Evolutionary conservation across 257 asterid species (phyloP).

Genomic region (Salvia splendens): DNA sequence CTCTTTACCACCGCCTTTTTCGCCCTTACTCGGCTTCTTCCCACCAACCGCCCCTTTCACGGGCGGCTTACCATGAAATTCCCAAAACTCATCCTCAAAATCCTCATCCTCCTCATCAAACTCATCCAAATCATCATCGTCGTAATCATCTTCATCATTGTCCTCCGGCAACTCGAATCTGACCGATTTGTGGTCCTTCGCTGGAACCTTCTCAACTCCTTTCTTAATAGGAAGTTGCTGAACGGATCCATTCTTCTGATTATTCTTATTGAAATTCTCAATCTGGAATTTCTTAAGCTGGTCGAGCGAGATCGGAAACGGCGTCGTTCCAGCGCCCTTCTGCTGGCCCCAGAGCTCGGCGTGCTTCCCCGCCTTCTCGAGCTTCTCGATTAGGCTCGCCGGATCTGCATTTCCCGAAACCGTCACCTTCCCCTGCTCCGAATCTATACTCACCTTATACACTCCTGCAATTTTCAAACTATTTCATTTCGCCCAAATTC

Average conservation of each 20-base stretch:
- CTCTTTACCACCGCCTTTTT: slow-evolving; percentile 24
- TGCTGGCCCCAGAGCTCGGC: slow-evolving; percentile 70
- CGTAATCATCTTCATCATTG: slow-evolving; percentile 31
- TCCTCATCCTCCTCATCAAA: slow-evolving; percentile 35
- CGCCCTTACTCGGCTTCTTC: slow-evolving; percentile 29
- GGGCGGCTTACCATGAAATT: slow-evolving; percentile 16
- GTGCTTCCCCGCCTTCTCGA: slow-evolving; percentile 68
- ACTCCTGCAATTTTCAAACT: slow-evolving; percentile 36
- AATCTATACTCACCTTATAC: slow-evolving; percentile 39
- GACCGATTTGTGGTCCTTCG: slow-evolving; percentile 65
- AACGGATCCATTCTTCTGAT: slow-evolving; percentile 32
- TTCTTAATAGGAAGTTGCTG: slow-evolving; percentile 24
- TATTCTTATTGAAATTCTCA: slow-evolving; percentile 29
- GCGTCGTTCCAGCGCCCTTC: background rate
- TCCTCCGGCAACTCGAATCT: slow-evolving; percentile 55
- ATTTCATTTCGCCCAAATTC: no score
- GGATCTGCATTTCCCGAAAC: slow-evolving; percentile 73
- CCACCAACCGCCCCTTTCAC: slow-evolving; percentile 23
- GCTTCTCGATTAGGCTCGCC: slow-evolving; percentile 54
- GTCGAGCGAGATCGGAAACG: slow-evolving; percentile 33
- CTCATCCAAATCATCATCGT: slow-evolving; percentile 42
- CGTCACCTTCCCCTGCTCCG: slow-evolving; percentile 58
- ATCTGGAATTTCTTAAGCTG: slow-evolving; percentile 55
- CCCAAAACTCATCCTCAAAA: slow-evolving; percentile 11
- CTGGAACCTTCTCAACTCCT: slow-evolving; percentile 35